Evolutionary conservation across 140 eudicot species (phyloP).

Genomic region (Stevia rebaudiana): DNA sequence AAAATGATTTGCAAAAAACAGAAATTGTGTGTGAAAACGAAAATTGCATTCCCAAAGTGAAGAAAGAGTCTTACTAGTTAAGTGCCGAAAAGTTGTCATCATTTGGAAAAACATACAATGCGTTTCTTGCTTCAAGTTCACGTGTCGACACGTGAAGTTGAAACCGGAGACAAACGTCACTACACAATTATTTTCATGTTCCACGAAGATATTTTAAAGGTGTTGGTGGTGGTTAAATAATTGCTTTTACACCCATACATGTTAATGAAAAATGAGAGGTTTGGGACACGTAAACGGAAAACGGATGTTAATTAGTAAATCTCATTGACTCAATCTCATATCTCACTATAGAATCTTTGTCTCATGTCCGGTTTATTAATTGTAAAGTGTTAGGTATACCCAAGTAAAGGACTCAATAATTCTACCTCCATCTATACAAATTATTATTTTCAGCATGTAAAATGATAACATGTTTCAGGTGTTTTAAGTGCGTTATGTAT

Average conservation of each 20-base stretch:
- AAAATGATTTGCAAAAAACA: not conserved
- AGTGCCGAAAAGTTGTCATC: not conserved
- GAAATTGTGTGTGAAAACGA: not conserved
- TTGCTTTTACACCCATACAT: not conserved
- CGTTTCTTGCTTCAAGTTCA: not conserved
- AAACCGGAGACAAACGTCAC: not conserved
- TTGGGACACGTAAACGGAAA: too few species aligned
- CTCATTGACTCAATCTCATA: too few species aligned
- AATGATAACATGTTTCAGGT: too few species aligned
- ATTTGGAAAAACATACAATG: not conserved
- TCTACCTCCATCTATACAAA: too few species aligned
- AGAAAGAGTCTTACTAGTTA: not conserved
- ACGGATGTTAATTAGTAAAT: too few species aligned
- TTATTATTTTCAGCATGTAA: too few species aligned
- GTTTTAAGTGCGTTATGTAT: too few species aligned
- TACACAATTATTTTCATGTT: not conserved
- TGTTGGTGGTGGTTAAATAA: not conserved
- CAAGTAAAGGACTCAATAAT: too few species aligned
- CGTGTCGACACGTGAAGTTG: slow-evolving; percentile 7
- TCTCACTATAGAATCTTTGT: too few species aligned
- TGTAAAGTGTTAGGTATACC: too few species aligned
- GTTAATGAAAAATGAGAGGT: too few species aligned
- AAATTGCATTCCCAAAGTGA: not conserved
- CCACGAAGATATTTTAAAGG: not conserved
- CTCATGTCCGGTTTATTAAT: too few species aligned